These are phyloP conservation scores for Flagelloscypha sp. DNA, from an alignment of 768 basidiomycete genomes.

Conservation along the genomic window DNA sequence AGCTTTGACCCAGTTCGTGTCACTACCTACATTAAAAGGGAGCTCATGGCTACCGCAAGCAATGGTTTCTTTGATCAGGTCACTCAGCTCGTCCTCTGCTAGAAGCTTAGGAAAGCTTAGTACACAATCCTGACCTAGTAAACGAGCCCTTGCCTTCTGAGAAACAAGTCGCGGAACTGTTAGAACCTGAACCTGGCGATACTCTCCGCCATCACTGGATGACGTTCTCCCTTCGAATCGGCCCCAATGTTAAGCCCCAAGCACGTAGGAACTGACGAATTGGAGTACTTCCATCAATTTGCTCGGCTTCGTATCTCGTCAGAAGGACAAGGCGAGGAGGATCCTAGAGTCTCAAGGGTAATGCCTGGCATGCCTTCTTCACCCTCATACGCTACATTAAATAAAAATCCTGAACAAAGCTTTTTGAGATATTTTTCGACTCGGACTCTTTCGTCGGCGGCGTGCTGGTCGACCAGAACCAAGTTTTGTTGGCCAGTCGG, in stretches of 20 bases:
- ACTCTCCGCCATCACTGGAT: slow-evolving; percentile 25
- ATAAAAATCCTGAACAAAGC: slow-evolving; percentile 63
- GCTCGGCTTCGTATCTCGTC: slow-evolving; percentile 53
- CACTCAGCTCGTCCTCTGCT: slow-evolving; percentile 61
- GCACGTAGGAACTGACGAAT: slow-evolving; percentile 42
- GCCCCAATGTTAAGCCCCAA: slow-evolving; percentile 65
- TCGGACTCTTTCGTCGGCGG: slow-evolving; percentile 92
- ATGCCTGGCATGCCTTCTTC: slow-evolving; percentile 19
- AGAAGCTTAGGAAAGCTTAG: slow-evolving; percentile 39
- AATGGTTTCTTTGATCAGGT: slow-evolving; percentile 69
- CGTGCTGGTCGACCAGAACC: slow-evolving; percentile 92
- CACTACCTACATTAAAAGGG: too few species aligned
- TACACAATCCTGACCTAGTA: slow-evolving; percentile 9
- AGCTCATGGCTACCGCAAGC: slow-evolving; percentile 43
- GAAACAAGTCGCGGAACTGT: slow-evolving; percentile 63
- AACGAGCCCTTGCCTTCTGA: slow-evolving; percentile 44
- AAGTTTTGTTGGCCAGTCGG: slow-evolving; percentile 28
- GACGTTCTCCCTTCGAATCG: slow-evolving; percentile 18
- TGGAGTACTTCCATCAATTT: slow-evolving; percentile 32
- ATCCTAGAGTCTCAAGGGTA: slow-evolving; percentile 31
- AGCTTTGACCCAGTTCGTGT: slow-evolving; percentile 54
- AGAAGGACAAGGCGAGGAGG: slow-evolving; percentile 54
- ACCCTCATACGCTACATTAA: slow-evolving; percentile 25
- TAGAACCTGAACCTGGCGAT: slow-evolving; percentile 57
- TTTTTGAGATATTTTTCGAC: slow-evolving; percentile 76